Conservation (phyloP, 2,329 filamentous ascomycete species). For the Cordyceps javanica region DNA sequence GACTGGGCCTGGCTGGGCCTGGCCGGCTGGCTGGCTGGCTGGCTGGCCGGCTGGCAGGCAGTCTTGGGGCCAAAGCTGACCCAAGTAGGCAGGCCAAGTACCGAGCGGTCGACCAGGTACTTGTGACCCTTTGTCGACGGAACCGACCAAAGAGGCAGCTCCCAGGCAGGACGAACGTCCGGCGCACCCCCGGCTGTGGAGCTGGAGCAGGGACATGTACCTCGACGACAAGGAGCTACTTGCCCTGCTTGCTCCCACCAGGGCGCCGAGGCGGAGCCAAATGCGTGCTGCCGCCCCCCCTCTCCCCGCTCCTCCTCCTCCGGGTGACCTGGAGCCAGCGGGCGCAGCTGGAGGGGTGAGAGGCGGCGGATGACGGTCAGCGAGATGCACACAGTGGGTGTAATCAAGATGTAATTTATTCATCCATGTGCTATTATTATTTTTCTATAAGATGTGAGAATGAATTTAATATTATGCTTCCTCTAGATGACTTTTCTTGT, state of each 20-base stretch:
- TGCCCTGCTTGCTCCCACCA: not conserved
- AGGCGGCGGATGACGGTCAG: not conserved
- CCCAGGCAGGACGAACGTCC: not conserved
- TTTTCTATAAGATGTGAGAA: too few relatives aligned
- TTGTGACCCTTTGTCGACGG: not conserved
- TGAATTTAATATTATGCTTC: too few relatives aligned
- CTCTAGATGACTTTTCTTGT: too few relatives aligned
- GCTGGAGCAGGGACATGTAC: not conserved
- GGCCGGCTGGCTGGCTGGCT: too few relatives aligned
- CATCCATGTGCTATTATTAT: too few relatives aligned
- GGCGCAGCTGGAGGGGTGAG: not conserved
- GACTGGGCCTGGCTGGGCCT: too few relatives aligned
- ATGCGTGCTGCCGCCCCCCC: too few relatives aligned
- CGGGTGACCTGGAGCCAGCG: slow-evolving; percentile 1
- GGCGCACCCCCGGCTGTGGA: not conserved
- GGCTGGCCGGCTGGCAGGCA: not conserved
- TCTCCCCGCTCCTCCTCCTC: too few relatives aligned
- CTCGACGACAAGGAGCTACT: not conserved
- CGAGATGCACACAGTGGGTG: too few relatives aligned
- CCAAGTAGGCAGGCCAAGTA: not conserved
- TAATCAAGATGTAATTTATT: too few relatives aligned
- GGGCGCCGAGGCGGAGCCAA: not conserved
- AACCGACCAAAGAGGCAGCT: not conserved
- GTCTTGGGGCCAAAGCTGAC: not conserved
- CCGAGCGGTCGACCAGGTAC: not conserved